phyloP scores from a whole-genome alignment of 129 eudicot species.

The Tagetes erecta region DNA sequence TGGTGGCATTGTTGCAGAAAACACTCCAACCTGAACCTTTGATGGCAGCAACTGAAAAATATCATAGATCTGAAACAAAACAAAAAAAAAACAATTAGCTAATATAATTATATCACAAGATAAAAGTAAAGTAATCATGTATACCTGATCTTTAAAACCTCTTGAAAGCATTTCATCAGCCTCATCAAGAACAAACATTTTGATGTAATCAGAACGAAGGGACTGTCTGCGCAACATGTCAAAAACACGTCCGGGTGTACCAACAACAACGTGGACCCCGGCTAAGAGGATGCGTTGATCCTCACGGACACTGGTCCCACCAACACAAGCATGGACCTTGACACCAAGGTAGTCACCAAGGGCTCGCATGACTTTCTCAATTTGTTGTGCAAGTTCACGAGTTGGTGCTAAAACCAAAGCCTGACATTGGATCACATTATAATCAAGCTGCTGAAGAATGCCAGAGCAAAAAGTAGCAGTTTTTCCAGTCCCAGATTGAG shows the following conservation, averaged over 20 bases:
- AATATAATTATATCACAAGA: neutral
- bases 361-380: slow-evolving; percentile 75
- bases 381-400: slow-evolving; percentile 74
- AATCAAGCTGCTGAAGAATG: slow-evolving; percentile 74
- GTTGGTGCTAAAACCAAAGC: slow-evolving; percentile 85
- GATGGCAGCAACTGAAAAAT: slow-evolving; percentile 64
- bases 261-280: slow-evolving; percentile 71
- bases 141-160: slow-evolving; percentile 80
- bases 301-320: slow-evolving; percentile 85
- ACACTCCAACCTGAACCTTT: slow-evolving; percentile 71
- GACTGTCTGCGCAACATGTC: slow-evolving; percentile 79
- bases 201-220: slow-evolving; percentile 57
- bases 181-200: slow-evolving; percentile 78
- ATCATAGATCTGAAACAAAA: slow-evolving; percentile 49
- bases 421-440: slow-evolving; percentile 60
- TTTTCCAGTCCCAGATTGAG: slow-evolving; percentile 87
- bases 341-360: slow-evolving; percentile 75
- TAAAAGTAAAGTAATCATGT: neutral
- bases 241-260: slow-evolving; percentile 78
- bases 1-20: slow-evolving; percentile 77
- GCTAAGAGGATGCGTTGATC: slow-evolving; percentile 67
- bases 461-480: slow-evolving; percentile 86
- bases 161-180: slow-evolving; percentile 85
- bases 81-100: neutral
- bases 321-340: slow-evolving; percentile 86